Base-by-base conservation (phyloP, 768 basidiomycete species). In the Kwoniella sp. region DNA sequence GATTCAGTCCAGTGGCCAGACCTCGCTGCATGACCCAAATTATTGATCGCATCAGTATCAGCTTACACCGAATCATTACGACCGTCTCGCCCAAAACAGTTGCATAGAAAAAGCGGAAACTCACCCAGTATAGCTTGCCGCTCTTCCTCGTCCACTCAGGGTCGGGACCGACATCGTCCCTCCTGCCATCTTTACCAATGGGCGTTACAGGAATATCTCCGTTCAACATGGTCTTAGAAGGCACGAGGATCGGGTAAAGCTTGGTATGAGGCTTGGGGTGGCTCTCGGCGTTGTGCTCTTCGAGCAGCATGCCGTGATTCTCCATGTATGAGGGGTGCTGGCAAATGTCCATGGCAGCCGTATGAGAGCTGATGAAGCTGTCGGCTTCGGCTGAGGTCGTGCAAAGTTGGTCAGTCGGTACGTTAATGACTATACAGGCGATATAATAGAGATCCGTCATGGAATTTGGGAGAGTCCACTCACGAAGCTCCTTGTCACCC, bases 181-280 rank as follows among this genome's bases (percentile, higher is more conserved):
- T 67, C n/a, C 74, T 41, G 23, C 76, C 75, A 57, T 80, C 78
- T 53, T 71, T 69, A 4, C 79, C 80, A 25, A 80, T 77, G 0
- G 81, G 81, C 1, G 81, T 80, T 28, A 82, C 73, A 1, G 81
- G 80, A 45, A 82, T 81, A 63, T 82, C 81, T 0, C 78, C 76
- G 56, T 80, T 77, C 29, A 81, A 65, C 48, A 69, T 65, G 8
- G 80, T 80, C 30, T 77, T 76, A 25, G 80, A 81, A 9, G 78
- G 79, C 8, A 77, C 77, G 3, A 82, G 65, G 62, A 82, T 77
- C 8, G 81, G 81, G 29, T 76, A 76, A 2, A 81, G 68, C 50
- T 78, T 74, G 34, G 79, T 79, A 60, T 82, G 81, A 1, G 81
- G 80, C 51, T 75, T 77, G 11, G 81, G 81, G 55, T 78, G 75